A percentile compares a stretch with the other conserved stretches of the same genome.
Evolutionary conservation across 2,329 filamentous ascomycete genomes (phyloP).

Genomic region (Aureobasidium sp.): DNA sequence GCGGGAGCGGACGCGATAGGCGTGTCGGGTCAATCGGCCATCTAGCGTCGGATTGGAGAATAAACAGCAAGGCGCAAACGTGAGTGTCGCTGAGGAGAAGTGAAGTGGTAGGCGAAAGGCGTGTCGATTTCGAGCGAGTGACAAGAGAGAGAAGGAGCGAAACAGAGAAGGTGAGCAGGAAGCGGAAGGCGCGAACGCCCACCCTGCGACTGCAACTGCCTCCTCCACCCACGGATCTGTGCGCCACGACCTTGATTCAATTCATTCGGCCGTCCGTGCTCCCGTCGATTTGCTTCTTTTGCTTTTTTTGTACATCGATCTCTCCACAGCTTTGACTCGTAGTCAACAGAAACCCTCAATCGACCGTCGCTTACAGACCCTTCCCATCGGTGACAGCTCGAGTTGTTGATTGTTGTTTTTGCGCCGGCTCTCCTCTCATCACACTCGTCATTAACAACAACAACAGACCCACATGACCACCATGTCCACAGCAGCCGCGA

Average conservation of each 20-base stretch:
- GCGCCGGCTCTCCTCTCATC: constrained; percentile 1
- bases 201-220: neutral
- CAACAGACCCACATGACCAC: neutral
- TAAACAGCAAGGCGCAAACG: neutral
- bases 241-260: neutral
- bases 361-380: neutral
- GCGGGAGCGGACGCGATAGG: constrained; percentile 8
- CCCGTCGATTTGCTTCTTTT: constrained; percentile 6
- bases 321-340: constrained; percentile 7
- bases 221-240: neutral
- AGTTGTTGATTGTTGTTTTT: neutral
- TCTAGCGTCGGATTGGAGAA: neutral
- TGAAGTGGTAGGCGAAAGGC: neutral
- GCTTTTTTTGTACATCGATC: constrained; percentile 1
- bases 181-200: constrained; percentile 6
- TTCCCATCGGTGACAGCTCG: neutral
- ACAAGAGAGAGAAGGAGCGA: neutral
- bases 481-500: neutral
- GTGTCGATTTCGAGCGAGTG: neutral
- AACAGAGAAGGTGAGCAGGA: neutral
- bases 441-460: neutral
- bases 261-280: neutral
- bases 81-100: neutral
- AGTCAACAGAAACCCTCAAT: neutral
- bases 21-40: constrained; percentile 1